Conservation (phyloP, 257 asterid genomes). For the Rubia yunnanensis region DNA sequence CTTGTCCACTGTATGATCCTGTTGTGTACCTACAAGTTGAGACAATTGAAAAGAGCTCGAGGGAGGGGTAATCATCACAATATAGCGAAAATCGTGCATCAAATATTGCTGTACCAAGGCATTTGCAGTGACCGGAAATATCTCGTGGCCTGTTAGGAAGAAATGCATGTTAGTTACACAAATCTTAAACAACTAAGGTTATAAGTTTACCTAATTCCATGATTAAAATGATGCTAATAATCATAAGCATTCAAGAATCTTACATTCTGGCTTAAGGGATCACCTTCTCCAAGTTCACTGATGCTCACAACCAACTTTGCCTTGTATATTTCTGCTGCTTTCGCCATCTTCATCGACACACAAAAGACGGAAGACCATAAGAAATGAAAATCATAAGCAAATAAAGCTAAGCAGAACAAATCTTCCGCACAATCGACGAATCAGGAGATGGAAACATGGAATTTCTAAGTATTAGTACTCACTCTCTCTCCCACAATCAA, state of each 20-base stretch:
- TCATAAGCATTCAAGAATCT: conserved; percentile 13
- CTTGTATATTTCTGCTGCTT: conserved; percentile 34
- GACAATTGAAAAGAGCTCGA: conserved; percentile 11
- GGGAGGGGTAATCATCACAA: not conserved
- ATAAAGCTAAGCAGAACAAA: not conserved
- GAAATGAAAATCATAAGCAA: not conserved
- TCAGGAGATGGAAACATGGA: no score
- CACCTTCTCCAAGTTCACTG: conserved; percentile 47
- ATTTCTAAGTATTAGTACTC: not conserved
- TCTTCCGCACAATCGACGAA: not conserved
- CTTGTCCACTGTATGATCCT: conserved; percentile 24
- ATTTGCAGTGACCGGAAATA: conserved; percentile 27
- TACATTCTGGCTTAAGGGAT: conserved; percentile 50
- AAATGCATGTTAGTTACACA: conserved; percentile 4
- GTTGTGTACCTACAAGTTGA: conserved; percentile 42
- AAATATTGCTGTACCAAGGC: conserved; percentile 42
- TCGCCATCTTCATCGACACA: conserved; percentile 44
- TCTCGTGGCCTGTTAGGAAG: conserved; percentile 38
- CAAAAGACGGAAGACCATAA: not conserved
- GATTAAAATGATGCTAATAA: not conserved
- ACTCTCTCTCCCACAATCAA: not conserved
- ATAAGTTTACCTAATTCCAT: not conserved
- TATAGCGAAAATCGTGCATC: not conserved
- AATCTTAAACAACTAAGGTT: not conserved
- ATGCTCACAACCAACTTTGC: conserved; percentile 37